These are phyloP conservation scores for Xerocomus potaroensis DNA, from an alignment of 768 basidiomycete genomes.

Conservation along the genomic window DNA sequence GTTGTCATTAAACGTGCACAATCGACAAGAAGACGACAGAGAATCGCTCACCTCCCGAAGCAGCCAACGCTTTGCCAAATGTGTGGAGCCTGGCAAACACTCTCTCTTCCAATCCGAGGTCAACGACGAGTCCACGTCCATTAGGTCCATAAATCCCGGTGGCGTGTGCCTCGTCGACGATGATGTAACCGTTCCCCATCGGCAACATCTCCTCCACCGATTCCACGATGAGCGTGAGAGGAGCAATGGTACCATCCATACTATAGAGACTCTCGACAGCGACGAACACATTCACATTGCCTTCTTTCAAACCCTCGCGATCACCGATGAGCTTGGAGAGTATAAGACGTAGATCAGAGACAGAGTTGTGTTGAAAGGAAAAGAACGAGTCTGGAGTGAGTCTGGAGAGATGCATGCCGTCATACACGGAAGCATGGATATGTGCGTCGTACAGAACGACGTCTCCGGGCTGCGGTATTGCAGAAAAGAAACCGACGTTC, in stretches of 20 bases:
- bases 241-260: constrained; percentile 94
- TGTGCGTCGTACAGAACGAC: constrained; percentile 79
- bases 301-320: constrained; percentile 34
- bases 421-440: constrained; percentile 89
- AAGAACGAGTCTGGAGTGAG: constrained; percentile 31
- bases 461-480: constrained; percentile 73
- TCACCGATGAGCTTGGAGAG: constrained; percentile 40
- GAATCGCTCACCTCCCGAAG: constrained; percentile 68
- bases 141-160: constrained; percentile 83
- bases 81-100: constrained; percentile 82
- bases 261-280: constrained; percentile 88
- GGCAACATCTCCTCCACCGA: constrained; percentile 60
- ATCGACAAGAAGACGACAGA: not conserved
- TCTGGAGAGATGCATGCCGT: constrained; percentile 74
- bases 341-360: constrained; percentile 43
- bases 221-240: constrained; percentile 62
- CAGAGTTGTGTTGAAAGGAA: constrained; percentile 71
- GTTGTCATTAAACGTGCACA: not conserved
- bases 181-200: constrained; percentile 57
- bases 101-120: constrained; percentile 63
- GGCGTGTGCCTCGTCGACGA: constrained; percentile 93
- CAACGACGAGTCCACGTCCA: constrained; percentile 70
- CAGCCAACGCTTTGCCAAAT: constrained; percentile 88
- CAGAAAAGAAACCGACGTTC: constrained; percentile 61
- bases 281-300: constrained; percentile 59